phyloP scores from a whole-genome alignment of 192 early-diverging fungal species.

The Irineochytrium annulatum region DNA sequence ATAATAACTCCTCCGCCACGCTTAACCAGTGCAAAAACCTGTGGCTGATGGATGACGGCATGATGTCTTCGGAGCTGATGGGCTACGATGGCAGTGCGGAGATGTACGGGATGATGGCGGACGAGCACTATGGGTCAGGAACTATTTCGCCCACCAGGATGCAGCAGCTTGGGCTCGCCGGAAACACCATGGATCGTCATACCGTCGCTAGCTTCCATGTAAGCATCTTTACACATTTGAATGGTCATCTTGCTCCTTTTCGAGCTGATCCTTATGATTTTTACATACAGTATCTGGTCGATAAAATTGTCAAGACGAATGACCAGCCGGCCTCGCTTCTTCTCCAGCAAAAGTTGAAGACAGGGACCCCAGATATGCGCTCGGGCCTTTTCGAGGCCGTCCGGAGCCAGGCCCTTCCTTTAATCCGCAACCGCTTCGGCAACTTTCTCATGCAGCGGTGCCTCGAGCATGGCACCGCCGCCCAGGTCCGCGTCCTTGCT shows the following conservation, averaged over 20 bases:
- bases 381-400: conserved; percentile 58
- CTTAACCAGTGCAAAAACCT: conserved; percentile 18
- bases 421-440: conserved; percentile 74
- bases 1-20: conserved; percentile 15
- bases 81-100: conserved; percentile 10
- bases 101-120: conserved; percentile 8
- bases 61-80: conserved; percentile 20
- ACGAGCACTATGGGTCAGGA: not conserved
- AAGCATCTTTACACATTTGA: too few species aligned
- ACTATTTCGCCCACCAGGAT: not conserved
- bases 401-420: conserved; percentile 44
- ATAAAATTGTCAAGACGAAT: conserved; percentile 65
- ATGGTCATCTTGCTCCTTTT: too few species aligned
- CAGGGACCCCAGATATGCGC: conserved; percentile 46
- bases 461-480: conserved; percentile 59
- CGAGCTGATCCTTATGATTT: not conserved
- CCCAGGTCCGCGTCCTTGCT: conserved; percentile 54
- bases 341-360: conserved; percentile 68
- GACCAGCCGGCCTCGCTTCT: conserved; percentile 71
- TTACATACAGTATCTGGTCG: conserved; percentile 50
- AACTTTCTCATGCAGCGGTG: conserved; percentile 72
- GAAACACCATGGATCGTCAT: conserved; percentile 14
- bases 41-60: conserved; percentile 10
- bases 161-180: conserved; percentile 7
- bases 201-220: conserved; percentile 26